These are phyloP conservation scores for Leccinellum rugosiceps DNA, from an alignment of 768 basidiomycete genomes.

Conservation along the genomic window DNA sequence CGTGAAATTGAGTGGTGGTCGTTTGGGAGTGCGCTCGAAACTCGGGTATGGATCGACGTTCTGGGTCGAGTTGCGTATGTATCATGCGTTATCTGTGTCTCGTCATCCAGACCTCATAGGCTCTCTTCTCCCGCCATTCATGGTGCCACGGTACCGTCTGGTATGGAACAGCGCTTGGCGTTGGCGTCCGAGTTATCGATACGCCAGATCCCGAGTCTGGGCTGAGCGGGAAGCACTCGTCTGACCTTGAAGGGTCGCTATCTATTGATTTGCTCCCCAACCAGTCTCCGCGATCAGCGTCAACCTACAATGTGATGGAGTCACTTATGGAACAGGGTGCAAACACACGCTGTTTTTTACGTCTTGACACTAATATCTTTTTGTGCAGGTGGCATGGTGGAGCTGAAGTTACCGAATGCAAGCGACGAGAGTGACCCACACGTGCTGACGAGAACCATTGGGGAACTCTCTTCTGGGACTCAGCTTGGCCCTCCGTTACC, in stretches of 20 bases:
- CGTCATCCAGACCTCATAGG: constrained; percentile 8
- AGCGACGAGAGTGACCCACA: constrained; percentile 30
- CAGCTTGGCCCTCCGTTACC: constrained; percentile 25
- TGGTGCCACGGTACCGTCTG: constrained; percentile 5
- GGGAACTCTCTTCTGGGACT: constrained; percentile 40
- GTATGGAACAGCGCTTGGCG: constrained; percentile 49
- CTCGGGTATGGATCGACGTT: constrained; percentile 75
- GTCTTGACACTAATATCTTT: neutral
- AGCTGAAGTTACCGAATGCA: constrained; percentile 45
- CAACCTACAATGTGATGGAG: constrained; percentile 47
- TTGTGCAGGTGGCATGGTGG: constrained; percentile 51
- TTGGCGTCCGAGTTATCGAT: constrained; percentile 52
- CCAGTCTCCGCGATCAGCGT: constrained; percentile 6
- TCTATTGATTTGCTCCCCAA: constrained; percentile 24
- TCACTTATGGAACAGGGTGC: constrained; percentile 64
- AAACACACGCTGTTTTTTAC: neutral
- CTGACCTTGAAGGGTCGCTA: constrained; percentile 26
- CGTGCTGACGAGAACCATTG: constrained; percentile 42
- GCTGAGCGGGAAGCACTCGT: constrained; percentile 17
- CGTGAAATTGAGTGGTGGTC: constrained; percentile 69
- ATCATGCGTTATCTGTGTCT: constrained; percentile 9
- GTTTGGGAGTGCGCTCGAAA: constrained; percentile 66
- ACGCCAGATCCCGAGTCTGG: constrained; percentile 24
- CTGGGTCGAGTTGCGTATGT: constrained; percentile 76
- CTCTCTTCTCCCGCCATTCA: constrained; percentile 3